phyloP scores from a whole-genome alignment of 2,329 filamentous ascomycete species.

The Orbilia quercus region DNA sequence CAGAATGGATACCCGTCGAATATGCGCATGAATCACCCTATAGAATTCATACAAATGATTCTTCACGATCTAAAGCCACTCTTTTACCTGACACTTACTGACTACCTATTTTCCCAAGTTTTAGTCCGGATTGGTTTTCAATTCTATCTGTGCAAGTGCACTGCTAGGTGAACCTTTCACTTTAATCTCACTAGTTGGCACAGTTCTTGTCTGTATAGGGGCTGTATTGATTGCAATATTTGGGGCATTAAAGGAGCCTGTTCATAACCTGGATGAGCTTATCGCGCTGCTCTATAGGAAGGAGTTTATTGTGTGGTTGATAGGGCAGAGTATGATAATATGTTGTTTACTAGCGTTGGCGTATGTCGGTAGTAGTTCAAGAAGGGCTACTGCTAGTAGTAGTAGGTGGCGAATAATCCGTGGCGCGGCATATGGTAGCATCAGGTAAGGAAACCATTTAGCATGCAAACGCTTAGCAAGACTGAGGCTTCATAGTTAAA shows the following conservation, averaged over 20 bases:
- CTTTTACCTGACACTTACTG: not conserved
- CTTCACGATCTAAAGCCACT: too few relatives aligned
- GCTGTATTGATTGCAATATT: constrained; percentile 94
- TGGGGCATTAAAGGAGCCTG: constrained; percentile 91
- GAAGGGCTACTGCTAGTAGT: constrained; percentile 65
- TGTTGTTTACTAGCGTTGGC: constrained; percentile 67
- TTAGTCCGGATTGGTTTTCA: constrained; percentile 91
- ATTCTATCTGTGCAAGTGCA: constrained; percentile 94
- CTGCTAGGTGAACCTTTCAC: constrained; percentile 95
- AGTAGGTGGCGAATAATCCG: constrained; percentile 72
- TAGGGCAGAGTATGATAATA: constrained; percentile 79
- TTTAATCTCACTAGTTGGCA: constrained; percentile 89
- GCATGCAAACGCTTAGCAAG: not conserved
- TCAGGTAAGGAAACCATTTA: constrained; percentile 65
- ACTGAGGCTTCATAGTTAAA: not conserved
- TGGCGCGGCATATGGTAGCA: constrained; percentile 86
- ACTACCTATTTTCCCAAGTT: not conserved
- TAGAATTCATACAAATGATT: too few relatives aligned
- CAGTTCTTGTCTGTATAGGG: constrained; percentile 84
- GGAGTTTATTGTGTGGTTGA: constrained; percentile 90
- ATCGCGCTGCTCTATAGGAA: constrained; percentile 77
- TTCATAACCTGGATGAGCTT: constrained; percentile 85
- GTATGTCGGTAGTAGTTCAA: constrained; percentile 52
- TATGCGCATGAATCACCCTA: too few relatives aligned
- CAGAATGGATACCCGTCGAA: too few relatives aligned